Base-by-base conservation (phyloP, 2,329 filamentous ascomycete species). In the Aureobasidium sp. region DNA sequence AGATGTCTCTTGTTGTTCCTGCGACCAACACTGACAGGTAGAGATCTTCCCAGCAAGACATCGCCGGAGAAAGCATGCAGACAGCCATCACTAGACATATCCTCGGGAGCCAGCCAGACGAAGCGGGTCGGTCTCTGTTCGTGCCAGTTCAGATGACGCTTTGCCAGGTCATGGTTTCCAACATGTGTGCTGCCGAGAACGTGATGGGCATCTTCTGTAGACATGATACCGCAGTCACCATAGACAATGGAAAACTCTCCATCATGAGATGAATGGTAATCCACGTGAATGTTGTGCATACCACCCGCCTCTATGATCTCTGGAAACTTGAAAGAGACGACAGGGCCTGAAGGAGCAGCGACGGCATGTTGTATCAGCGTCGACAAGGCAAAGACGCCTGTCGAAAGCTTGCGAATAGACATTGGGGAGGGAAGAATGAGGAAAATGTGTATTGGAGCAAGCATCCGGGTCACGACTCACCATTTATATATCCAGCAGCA, bases 231-330 rank as follows among this genome's bases (percentile, higher is more conserved):
- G 64, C 79, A 81, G 47, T 73, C 67, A 1, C 79, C 80, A 65
- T 81, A 79, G 7, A 79, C 73, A 27, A 80, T 65, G 2, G 72
- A 71, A 9, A 81, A 62, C 17, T 77, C 70, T 7, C 79, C 79
- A 61, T 79, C 76, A 34, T 78, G 75, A 22, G 71, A 69, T 20
- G 72, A 69, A 42, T 72, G 71, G 64, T 77, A 80, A 5, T 70
- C 72, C 22, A 82, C 69, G 47, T 81, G 75, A 34, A 82, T 71
- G 66, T 82, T 82, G 66, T 82, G 78, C 63, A 82, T 67, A 22
- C 70, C 70, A 44, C 70, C 69, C 31, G 68, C 70, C 53, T 72
- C 69, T 3, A 65, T 52, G 5, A 62, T 42, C 1, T 62, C 60
- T 7, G 60, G 60, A 17, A 62, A 56, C n/a, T 25, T 55, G 42